phyloP scores from a whole-genome alignment of 192 early-diverging fungal species.

The Phlyctochytrium bullatum region DNA sequence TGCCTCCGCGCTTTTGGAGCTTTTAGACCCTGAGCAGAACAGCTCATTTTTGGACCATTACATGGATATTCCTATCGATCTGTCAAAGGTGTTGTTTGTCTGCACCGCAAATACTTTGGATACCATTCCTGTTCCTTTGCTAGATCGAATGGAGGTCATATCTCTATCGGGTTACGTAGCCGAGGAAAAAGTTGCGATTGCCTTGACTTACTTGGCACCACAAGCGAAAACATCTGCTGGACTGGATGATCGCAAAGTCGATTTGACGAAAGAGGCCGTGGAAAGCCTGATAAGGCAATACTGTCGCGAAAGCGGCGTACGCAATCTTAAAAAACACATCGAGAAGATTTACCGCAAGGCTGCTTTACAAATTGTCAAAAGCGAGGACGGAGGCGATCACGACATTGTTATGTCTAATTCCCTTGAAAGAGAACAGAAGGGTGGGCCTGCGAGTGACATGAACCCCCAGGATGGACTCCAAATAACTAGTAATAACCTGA shows the following conservation, averaged over 20 bases:
- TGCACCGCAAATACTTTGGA: constrained; percentile 98
- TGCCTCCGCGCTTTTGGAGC: constrained; percentile 91
- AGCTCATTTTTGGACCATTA: constrained; percentile 97
- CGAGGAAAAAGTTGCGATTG: constrained; percentile 82
- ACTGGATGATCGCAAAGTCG: constrained; percentile 47
- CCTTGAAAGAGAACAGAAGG: constrained; percentile 26
- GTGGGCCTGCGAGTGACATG: constrained; percentile 24
- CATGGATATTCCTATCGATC: constrained; percentile 97
- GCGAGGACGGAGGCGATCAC: constrained; percentile 32
- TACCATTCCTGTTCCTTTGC: constrained; percentile 95
- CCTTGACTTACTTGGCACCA: constrained; percentile 87
- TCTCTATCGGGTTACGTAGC: constrained; percentile 74
- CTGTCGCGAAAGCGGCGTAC: constrained; percentile 95
- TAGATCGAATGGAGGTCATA: constrained; percentile 99
- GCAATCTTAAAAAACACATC: constrained; percentile 97
- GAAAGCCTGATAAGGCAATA: constrained; percentile 84
- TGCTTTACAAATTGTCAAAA: constrained; percentile 80
- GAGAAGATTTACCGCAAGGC: constrained; percentile 99
- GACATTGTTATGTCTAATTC: constrained; percentile 16
- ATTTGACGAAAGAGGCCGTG: constrained; percentile 66
- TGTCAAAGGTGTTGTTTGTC: constrained; percentile 98
- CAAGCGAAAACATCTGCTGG: constrained; percentile 79
- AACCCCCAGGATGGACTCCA: not conserved
- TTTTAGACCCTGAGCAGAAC: constrained; percentile 98
- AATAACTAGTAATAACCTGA: constrained; percentile 62